Evolutionary conservation across 1,284 basidiomycete genomes (phyloP).

Genomic region (Fomitopsis palustris): DNA sequence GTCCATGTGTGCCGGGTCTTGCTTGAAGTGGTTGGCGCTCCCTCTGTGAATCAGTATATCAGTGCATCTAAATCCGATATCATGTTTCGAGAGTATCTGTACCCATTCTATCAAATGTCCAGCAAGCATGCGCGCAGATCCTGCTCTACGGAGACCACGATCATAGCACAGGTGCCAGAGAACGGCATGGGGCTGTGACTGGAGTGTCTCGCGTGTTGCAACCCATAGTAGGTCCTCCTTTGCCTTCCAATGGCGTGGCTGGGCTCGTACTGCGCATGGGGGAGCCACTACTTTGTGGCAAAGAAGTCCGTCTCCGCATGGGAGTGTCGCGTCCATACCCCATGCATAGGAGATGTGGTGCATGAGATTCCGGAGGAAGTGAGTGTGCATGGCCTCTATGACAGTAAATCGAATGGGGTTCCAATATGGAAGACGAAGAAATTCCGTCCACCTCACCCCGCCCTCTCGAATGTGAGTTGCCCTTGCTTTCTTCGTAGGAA

Average conservation of each 20-base stretch:
- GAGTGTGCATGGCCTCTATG: constrained; percentile 35
- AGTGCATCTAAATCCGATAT: too few species aligned
- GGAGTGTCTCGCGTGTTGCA: too few species aligned
- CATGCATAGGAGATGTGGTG: constrained; percentile 25
- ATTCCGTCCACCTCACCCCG: constrained; percentile 24
- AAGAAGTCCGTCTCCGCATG: not conserved
- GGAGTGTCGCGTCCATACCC: constrained; percentile 18
- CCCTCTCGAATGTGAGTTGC: not conserved
- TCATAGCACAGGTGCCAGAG: not conserved
- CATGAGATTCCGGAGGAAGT: constrained; percentile 23
- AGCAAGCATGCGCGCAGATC: not conserved
- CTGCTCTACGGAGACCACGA: not conserved
- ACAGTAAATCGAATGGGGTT: constrained; percentile 27
- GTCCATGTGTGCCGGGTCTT: too few species aligned
- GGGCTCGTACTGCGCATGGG: too few species aligned
- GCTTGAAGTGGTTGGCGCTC: too few species aligned
- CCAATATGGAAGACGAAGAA: constrained; percentile 33
- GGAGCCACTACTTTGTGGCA: not conserved
- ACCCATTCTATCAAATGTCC: not conserved
- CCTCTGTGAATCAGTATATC: not conserved
- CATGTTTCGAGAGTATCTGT: too few species aligned
- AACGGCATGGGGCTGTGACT: not conserved
- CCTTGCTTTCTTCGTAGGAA: not conserved
- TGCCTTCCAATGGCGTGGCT: too few species aligned
- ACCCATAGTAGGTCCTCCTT: too few species aligned